phyloP scores from a whole-genome alignment of 352 stramenopile species.

The Globisporangium uncinulatum region DNA sequence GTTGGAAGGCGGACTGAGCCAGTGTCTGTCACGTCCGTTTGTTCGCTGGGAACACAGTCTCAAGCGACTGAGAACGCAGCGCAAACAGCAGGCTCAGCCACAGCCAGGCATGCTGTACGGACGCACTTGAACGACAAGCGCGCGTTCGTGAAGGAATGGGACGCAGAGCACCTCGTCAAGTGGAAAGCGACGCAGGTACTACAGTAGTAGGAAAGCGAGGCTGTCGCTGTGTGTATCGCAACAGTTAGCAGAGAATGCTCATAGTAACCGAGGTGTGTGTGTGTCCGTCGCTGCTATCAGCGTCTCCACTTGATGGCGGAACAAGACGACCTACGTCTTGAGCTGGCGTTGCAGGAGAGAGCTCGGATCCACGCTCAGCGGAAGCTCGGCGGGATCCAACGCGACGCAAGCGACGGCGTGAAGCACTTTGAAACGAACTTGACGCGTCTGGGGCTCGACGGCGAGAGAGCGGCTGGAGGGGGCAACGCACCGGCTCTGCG shows the following conservation, averaged over 20 bases:
- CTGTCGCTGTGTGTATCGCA: no score
- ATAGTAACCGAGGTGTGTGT: background rate
- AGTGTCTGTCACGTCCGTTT: background rate
- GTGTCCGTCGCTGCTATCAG: conserved; percentile 6
- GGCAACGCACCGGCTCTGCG: conserved; percentile 20
- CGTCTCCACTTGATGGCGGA: conserved; percentile 31
- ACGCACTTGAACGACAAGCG: conserved; percentile 55
- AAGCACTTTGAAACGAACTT: conserved; percentile 62
- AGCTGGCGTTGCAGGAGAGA: conserved; percentile 49
- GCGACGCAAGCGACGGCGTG: conserved; percentile 40
- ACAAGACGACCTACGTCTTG: conserved; percentile 46
- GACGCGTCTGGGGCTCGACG: conserved; percentile 41
- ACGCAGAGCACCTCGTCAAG: conserved; percentile 41
- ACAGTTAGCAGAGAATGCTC: no score
- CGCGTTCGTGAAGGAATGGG: conserved; percentile 57
- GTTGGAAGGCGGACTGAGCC: no score
- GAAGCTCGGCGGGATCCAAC: conserved; percentile 22
- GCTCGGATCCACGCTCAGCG: conserved; percentile 23
- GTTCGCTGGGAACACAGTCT: conserved; percentile 14
- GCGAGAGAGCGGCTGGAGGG: conserved; percentile 2
- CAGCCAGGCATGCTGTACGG: conserved; percentile 23
- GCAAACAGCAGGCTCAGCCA: conserved; percentile 15
- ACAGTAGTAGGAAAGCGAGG: no score
- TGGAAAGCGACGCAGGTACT: conserved; percentile 53
- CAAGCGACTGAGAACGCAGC: conserved; percentile 20